Percentiles rank a stretch among this genome's conserved stretches.
Conservation (phyloP, 2,329 filamentous ascomycete genomes). For the Colletotrichum sp. region DNA sequence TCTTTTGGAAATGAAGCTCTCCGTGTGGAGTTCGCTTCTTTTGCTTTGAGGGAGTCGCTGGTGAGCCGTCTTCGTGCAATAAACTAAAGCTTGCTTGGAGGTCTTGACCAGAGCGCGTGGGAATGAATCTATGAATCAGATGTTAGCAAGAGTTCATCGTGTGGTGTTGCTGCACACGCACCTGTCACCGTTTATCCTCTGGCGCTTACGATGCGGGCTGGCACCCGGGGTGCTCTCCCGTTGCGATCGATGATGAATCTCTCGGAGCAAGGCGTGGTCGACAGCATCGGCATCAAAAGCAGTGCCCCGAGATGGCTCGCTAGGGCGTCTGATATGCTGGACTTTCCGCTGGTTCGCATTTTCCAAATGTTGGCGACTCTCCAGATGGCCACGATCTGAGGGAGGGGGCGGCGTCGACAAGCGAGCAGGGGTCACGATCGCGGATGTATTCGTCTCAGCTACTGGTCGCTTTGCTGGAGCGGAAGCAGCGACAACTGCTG, state of each 20-base stretch:
- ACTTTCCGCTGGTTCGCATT: slow-evolving; percentile 34
- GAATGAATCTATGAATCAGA: slow-evolving; percentile 77
- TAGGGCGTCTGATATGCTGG: slow-evolving; percentile 39
- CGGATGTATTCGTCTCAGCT: slow-evolving; percentile 37
- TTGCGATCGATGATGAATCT: slow-evolving; percentile 54
- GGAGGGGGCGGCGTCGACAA: slow-evolving; percentile 50
- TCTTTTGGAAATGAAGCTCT: slow-evolving; percentile 93
- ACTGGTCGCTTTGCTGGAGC: slow-evolving; percentile 34
- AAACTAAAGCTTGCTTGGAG: slow-evolving; percentile 91
- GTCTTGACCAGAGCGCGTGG: slow-evolving; percentile 91
- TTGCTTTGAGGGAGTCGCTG: slow-evolving; percentile 85
- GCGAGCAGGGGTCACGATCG: slow-evolving; percentile 38
- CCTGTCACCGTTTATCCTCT: slow-evolving; percentile 67
- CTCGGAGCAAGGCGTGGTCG: slow-evolving; percentile 56
- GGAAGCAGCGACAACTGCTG: slow-evolving; percentile 25
- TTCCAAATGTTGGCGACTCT: slow-evolving; percentile 45
- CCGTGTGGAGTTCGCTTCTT: slow-evolving; percentile 87
- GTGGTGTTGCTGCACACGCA: slow-evolving; percentile 35
- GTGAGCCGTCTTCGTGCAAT: slow-evolving; percentile 90
- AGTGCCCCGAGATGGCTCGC: slow-evolving; percentile 39
- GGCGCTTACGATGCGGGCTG: slow-evolving; percentile 64
- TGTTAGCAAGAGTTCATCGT: background rate
- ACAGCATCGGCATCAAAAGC: slow-evolving; percentile 55
- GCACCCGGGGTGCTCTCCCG: slow-evolving; percentile 58
- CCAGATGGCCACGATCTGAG: slow-evolving; percentile 46